A percentile compares a stretch with the other conserved stretches of the same genome.
phyloP scores from a whole-genome alignment of 2,329 filamentous ascomycete genomes.

The Calonectria hawksworthii region DNA sequence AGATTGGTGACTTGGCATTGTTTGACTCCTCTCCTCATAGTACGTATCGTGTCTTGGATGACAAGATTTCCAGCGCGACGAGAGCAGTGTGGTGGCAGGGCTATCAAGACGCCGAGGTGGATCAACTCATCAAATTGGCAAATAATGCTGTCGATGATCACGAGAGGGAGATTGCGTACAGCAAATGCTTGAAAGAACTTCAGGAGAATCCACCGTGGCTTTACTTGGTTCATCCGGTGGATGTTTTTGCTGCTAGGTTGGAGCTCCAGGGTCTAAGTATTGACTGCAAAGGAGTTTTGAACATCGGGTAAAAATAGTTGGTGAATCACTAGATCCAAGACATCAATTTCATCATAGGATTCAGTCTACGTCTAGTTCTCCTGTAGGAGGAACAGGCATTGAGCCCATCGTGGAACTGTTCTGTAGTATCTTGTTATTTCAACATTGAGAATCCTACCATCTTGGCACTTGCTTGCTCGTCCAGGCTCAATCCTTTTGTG shows the following conservation, averaged over 20 bases:
- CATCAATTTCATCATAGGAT: background rate
- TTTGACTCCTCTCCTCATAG: slow-evolving; percentile 15
- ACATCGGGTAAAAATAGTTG: background rate
- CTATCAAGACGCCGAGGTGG: background rate
- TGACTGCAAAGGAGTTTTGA: slow-evolving; percentile 4
- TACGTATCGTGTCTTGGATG: slow-evolving; percentile 10
- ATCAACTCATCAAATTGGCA: slow-evolving; percentile 5
- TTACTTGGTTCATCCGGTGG: background rate
- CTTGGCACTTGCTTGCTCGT: background rate
- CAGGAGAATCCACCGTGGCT: background rate
- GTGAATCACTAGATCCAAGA: background rate
- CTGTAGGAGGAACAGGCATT: background rate
- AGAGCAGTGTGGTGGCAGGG: slow-evolving; percentile 15
- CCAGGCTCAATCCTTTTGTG: background rate
- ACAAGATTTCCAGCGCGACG: background rate
- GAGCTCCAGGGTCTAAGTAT: background rate
- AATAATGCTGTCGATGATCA: background rate
- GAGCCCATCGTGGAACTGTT: background rate
- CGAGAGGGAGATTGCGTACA: background rate
- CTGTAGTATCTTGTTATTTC: background rate
- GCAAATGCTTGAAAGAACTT: background rate
- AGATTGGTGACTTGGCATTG: background rate
- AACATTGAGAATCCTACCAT: background rate
- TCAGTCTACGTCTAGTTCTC: no score
- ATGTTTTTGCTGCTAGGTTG: background rate